Evolutionary conservation across 257 asterid genomes (phyloP), one percentile per base, ranked within the genome.

Genomic region (Perilla frutescens): DNA sequence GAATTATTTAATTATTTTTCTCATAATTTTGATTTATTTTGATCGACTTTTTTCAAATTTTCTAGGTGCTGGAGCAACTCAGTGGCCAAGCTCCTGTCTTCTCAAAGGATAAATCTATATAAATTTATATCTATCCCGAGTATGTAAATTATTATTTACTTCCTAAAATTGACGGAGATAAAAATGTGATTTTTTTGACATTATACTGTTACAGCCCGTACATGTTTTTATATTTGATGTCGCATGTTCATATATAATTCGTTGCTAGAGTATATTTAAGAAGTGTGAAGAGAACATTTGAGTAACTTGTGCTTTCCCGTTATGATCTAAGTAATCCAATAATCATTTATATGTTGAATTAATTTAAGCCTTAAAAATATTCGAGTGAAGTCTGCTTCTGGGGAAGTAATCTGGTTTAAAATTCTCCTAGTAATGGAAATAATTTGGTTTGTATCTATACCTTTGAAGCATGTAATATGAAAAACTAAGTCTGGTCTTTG

Each of bases 11-110:
- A 3, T n/a, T 10, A 15, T 43, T 20, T 15, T 11, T 62, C 3
- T 45, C 49, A 1, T n/a, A 36, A 34, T 0, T 64, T 41, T 48
- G 5, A 8, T 67, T 31, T 62, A 55, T 9, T 20, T 10, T 1
- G 1, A 32, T 31, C 20, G 8, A 13, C 9, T 53, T 43, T 29
- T 11, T 68, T 56, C 3, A 1, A 31, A 60, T 43, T n/a, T 0
- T 13, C 1, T 39, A 81, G 85, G 86, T 82, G 76, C 45, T 82
- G 79, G 86, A 82, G 81, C 86, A 82, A 72, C 86, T 82, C 65
- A 81, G 85, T 71, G 83, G 83, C 40, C 85, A 81, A 65, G 4
- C 74, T 62, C 85, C 85, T 54, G 86, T 82, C 60, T 82, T 82
- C 86, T 82, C 86, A 4, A 82, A 82, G 79, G 86, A 83, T 82